A percentile compares a stretch with the other conserved stretches of the same genome.
Evolutionary conservation across 257 asterid genomes (phyloP).

Genomic region (Primulina huaijiensis): DNA sequence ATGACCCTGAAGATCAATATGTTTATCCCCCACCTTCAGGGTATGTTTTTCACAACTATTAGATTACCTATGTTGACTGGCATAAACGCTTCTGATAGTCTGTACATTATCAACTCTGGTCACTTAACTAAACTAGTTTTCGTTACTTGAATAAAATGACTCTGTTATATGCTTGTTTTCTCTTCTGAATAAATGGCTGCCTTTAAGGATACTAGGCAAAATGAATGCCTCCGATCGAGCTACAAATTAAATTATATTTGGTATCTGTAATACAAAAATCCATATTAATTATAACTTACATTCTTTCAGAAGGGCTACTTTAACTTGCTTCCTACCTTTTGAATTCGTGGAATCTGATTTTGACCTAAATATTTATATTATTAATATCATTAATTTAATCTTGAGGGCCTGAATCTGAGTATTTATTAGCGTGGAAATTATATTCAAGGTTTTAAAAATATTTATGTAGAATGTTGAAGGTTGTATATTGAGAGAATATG

Average conservation of each 20-base stretch:
- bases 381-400: not conserved
- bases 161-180: not conserved
- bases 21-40: constrained; percentile 25
- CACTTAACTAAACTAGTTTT: not conserved
- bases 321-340: not conserved
- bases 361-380: not conserved
- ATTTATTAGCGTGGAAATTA: too few relatives aligned
- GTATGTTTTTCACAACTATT: constrained; percentile 23
- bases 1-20: constrained; percentile 19
- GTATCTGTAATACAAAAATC: too few relatives aligned
- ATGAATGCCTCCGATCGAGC: not conserved
- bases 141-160: not conserved
- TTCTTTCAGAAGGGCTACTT: not conserved
- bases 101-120: not conserved
- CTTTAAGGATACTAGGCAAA: not conserved
- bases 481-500: too few relatives aligned
- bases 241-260: not conserved
- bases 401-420: not conserved
- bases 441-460: too few relatives aligned
- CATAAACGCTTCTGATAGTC: too few relatives aligned
- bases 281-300: not conserved
- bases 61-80: not conserved
- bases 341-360: not conserved
- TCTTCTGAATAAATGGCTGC: not conserved
- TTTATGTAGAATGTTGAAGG: not conserved